Evolutionary conservation across 1,284 basidiomycete genomes (phyloP).

Genomic region (Spongispora temasekensis): DNA sequence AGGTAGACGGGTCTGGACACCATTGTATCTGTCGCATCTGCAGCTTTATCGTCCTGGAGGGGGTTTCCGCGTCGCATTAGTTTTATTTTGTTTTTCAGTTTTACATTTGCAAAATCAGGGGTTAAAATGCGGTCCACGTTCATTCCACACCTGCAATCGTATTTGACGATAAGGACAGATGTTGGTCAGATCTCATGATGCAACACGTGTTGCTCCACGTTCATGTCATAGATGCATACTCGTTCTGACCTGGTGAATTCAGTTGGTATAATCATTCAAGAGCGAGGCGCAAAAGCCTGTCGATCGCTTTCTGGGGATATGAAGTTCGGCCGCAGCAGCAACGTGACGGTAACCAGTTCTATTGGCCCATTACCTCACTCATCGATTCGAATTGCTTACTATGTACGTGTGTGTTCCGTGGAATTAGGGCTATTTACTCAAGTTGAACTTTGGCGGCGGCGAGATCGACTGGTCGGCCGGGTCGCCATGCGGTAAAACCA

Average conservation of each 20-base stretch:
- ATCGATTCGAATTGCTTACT: conserved; percentile 8
- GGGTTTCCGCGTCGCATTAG: no score
- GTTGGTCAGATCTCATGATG: conserved; percentile 13
- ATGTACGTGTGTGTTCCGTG: conserved; percentile 13
- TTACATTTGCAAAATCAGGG: conserved; percentile 24
- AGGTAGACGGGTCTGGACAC: no score
- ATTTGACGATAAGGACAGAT: conserved; percentile 33
- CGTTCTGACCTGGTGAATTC: conserved; percentile 1
- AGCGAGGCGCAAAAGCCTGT: conserved; percentile 15
- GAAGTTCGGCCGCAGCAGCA: conserved; percentile 19
- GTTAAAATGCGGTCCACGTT: conserved; percentile 6
- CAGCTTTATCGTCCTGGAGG: no score
- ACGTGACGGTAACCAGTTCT: conserved; percentile 14
- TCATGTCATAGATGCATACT: conserved; percentile 2
- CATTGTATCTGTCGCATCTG: no score
- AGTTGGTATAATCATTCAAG: conserved; percentile 6
- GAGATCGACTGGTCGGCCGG: conserved; percentile 28
- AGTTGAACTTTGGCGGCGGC: conserved; percentile 8
- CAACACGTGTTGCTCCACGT: conserved; percentile 27
- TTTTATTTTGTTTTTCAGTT: conserved; percentile 8
- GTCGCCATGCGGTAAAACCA: conserved; percentile 11
- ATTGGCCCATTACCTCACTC: conserved; percentile 27
- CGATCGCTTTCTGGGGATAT: conserved; percentile 29
- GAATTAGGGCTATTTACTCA: conserved; percentile 5
- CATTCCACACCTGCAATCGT: conserved; percentile 6